These are phyloP conservation scores for Tuber indicum DNA, from an alignment of 495 filamentous ascomycete genomes.

Conservation along the genomic window DNA sequence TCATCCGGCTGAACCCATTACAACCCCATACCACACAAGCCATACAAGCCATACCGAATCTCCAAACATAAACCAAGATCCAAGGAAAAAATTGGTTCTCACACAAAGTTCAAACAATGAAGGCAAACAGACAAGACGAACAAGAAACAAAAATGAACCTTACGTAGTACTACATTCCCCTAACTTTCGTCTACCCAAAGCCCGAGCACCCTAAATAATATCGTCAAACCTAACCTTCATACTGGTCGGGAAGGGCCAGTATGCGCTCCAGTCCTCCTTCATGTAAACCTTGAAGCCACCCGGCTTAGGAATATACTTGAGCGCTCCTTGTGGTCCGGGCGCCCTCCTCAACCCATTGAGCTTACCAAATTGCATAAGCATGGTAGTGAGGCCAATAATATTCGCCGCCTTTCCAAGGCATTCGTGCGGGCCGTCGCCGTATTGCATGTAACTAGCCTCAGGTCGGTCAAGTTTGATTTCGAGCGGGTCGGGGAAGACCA, in stretches of 20 bases:
- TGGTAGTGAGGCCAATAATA: conserved; percentile 55
- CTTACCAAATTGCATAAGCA: conserved; percentile 52
- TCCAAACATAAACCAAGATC: background rate
- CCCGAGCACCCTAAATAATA: conserved; percentile 17
- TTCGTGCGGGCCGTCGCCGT: conserved; percentile 52
- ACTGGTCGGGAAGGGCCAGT: conserved; percentile 67
- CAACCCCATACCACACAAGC: background rate
- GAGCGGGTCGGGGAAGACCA: conserved; percentile 62
- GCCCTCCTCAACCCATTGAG: conserved; percentile 61
- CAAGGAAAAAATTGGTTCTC: background rate
- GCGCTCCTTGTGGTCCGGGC: conserved; percentile 58
- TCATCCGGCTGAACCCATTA: background rate
- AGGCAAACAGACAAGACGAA: background rate
- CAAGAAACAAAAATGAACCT: conserved; percentile 7
- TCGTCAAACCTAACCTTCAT: conserved; percentile 54
- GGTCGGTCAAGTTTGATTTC: conserved; percentile 62
- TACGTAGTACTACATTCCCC: conserved; percentile 11
- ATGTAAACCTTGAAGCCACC: conserved; percentile 63
- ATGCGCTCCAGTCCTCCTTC: conserved; percentile 64
- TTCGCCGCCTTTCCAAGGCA: conserved; percentile 55
- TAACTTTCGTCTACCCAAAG: background rate
- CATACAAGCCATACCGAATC: background rate
- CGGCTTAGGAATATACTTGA: conserved; percentile 62
- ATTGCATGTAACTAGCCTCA: conserved; percentile 61
- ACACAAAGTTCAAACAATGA: background rate